Conservation (phyloP, 106 monocot species). For the Vanilla planifolia region DNA sequence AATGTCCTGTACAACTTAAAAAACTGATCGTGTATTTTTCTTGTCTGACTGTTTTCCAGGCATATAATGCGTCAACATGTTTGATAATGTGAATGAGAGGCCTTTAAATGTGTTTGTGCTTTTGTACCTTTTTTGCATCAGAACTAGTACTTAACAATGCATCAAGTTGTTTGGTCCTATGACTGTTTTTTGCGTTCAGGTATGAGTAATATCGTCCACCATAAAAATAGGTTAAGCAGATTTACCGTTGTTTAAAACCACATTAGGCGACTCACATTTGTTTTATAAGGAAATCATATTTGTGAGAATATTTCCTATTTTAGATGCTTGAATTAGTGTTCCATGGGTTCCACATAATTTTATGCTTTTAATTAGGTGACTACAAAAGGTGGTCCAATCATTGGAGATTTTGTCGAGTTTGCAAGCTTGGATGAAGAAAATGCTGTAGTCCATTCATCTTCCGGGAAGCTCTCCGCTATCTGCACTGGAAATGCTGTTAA, state of each 20-base stretch:
- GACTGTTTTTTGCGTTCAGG: background rate
- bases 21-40: too few relatives aligned
- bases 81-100: too few relatives aligned
- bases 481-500: slow-evolving; percentile 82
- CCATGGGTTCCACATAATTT: too few relatives aligned
- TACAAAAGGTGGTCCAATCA: slow-evolving; percentile 74
- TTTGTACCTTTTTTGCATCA: slow-evolving; percentile 3
- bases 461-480: slow-evolving; percentile 62
- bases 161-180: background rate
- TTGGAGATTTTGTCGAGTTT: slow-evolving; percentile 45
- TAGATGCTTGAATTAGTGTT: too few relatives aligned
- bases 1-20: too few relatives aligned
- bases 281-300: background rate
- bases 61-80: too few relatives aligned
- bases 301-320: too few relatives aligned
- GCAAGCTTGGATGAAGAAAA: slow-evolving; percentile 39
- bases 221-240: background rate
- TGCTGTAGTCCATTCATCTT: slow-evolving; percentile 46
- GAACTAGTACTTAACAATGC: background rate
- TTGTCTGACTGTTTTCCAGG: too few relatives aligned
- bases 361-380: slow-evolving; percentile 33
- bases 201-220: background rate
- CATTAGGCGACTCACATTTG: background rate
- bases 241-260: background rate
- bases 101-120: too few relatives aligned